A percentile compares a stretch with the other conserved stretches of the same genome.
These are phyloP conservation scores for Zasmidium cellare DNA, from an alignment of 2,329 filamentous ascomycete species.

Conservation along the genomic window DNA sequence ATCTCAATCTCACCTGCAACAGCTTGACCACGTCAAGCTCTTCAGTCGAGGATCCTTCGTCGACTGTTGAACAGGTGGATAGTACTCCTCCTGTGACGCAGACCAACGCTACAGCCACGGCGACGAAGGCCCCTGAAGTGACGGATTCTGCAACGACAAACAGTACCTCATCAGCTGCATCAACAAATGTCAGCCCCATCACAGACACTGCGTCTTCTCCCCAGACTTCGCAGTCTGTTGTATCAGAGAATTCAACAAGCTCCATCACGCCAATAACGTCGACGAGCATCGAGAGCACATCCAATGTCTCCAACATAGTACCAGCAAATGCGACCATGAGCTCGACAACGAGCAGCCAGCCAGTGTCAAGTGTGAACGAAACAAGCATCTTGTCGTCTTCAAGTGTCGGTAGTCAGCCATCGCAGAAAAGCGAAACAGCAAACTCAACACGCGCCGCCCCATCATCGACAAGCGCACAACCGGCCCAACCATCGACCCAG, in stretches of 20 bases:
- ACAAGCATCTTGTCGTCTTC: background rate
- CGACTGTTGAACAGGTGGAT: background rate
- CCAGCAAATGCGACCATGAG: background rate
- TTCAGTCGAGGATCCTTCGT: background rate
- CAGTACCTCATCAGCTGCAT: too few relatives aligned
- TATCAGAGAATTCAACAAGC: background rate
- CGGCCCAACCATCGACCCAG: constrained; percentile 75
- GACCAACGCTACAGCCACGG: too few relatives aligned
- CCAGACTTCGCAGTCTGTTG: background rate
- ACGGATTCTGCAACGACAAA: too few relatives aligned
- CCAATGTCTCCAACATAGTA: background rate
- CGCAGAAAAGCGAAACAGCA: background rate
- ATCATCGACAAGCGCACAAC: constrained; percentile 32
- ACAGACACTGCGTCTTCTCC: background rate
- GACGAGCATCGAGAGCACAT: background rate
- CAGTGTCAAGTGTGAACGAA: background rate
- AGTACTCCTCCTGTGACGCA: too few relatives aligned
- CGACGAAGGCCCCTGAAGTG: too few relatives aligned
- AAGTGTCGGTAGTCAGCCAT: constrained; percentile 1
- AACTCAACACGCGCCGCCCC: constrained; percentile 12
- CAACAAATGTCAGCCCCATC: background rate
- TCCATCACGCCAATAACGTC: background rate
- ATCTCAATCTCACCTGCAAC: constrained; percentile 19
- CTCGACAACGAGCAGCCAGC: background rate
- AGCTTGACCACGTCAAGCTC: background rate